Evolutionary conservation across 768 basidiomycete genomes (phyloP).

Genomic region (Asterophora lycoperdoides): DNA sequence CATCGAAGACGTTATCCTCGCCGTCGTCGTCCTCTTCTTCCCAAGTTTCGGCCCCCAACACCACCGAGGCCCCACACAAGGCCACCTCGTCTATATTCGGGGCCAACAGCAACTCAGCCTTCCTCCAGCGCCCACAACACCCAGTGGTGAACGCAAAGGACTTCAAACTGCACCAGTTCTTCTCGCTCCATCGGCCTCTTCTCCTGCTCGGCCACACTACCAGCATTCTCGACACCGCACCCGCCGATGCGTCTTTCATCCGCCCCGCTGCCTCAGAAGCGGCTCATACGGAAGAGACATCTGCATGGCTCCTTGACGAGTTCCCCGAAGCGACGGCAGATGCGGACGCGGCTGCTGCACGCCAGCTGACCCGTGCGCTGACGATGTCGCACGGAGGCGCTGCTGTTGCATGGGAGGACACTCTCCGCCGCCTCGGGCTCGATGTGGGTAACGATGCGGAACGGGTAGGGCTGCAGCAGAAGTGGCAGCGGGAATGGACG

Average conservation of each 20-base stretch:
- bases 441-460: slow-evolving; percentile 46
- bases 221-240: slow-evolving; percentile 40
- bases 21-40: slow-evolving; percentile 19
- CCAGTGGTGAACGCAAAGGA: slow-evolving; percentile 61
- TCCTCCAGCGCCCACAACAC: slow-evolving; percentile 32
- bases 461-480: slow-evolving; percentile 47
- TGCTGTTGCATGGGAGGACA: slow-evolving; percentile 63
- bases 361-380: slow-evolving; percentile 72
- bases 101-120: not conserved
- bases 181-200: slow-evolving; percentile 76
- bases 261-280: slow-evolving; percentile 7
- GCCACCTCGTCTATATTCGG: not conserved
- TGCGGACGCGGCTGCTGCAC: slow-evolving; percentile 74
- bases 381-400: slow-evolving; percentile 64
- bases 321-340: slow-evolving; percentile 53
- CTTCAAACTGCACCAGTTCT: slow-evolving; percentile 81
- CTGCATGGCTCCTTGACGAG: slow-evolving; percentile 33
- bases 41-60: not conserved
- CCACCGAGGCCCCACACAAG: not conserved
- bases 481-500: slow-evolving; percentile 57
- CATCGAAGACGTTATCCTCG: not conserved
- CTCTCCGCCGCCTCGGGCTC: slow-evolving; percentile 62
- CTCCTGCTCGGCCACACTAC: slow-evolving; percentile 63
- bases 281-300: slow-evolving; percentile 3
- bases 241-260: slow-evolving; percentile 17